Conservation (phyloP, 2,329 filamentous ascomycete species). For the Aspergillus luchuensis region DNA sequence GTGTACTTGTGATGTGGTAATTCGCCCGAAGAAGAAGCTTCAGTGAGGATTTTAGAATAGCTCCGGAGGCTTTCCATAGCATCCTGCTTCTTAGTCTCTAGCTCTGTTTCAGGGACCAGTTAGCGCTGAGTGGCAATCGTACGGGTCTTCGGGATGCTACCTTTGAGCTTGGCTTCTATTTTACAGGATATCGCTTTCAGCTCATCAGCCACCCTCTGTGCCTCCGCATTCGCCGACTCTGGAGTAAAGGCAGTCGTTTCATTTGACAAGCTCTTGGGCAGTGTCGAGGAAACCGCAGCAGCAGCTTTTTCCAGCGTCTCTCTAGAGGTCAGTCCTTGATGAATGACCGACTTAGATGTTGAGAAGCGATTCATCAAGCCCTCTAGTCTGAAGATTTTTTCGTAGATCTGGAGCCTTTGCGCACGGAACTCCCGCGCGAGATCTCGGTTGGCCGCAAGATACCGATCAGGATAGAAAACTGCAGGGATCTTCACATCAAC, state of each 20-base stretch:
- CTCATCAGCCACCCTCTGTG: constrained; percentile 35
- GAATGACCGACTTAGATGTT: constrained; percentile 20
- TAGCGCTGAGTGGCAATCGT: not conserved
- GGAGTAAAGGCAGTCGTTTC: constrained; percentile 17
- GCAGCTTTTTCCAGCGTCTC: constrained; percentile 42
- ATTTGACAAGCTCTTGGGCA: constrained; percentile 26
- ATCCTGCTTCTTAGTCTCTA: constrained; percentile 47
- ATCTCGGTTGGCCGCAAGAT: constrained; percentile 55
- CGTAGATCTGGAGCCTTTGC: constrained; percentile 36
- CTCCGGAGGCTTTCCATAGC: constrained; percentile 44
- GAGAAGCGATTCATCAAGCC: constrained; percentile 35
- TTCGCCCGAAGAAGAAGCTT: constrained; percentile 43
- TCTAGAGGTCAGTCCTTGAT: constrained; percentile 29
- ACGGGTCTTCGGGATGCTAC: constrained; percentile 25
- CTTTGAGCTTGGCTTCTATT: constrained; percentile 45
- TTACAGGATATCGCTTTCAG: constrained; percentile 40
- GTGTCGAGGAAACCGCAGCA: constrained; percentile 29
- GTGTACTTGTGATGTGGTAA: constrained; percentile 54
- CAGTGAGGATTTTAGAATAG: constrained; percentile 51
- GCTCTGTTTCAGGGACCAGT: constrained; percentile 35
- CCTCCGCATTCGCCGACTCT: constrained; percentile 25
- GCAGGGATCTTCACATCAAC: constrained; percentile 56
- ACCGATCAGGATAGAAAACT: constrained; percentile 61
- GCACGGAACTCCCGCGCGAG: constrained; percentile 51
- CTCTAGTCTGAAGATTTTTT: constrained; percentile 38